Base-by-base conservation (phyloP, 2,329 filamentous ascomycete genomes). In the Diaporthe caulivora region DNA sequence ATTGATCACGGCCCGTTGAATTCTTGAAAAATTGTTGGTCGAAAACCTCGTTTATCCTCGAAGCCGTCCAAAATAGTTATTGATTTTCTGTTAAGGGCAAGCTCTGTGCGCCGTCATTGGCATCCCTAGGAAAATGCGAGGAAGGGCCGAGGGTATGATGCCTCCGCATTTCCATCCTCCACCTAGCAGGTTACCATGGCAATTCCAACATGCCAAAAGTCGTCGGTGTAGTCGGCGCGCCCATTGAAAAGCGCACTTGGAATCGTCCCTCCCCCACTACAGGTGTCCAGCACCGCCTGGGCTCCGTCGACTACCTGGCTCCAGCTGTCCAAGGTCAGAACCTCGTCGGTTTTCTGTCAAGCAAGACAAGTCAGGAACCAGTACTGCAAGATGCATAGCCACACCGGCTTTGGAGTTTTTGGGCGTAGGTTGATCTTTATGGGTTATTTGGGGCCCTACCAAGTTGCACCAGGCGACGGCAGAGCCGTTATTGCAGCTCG, bases 101-200 rank as follows among this genome's bases (percentile, higher is more conserved):
- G 24, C 51, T 31, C 51, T 54, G n/a, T n/a, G 21, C 47, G 10
- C 26, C 31, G 51, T 17, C 17, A 3, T 21, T 21, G 5, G 15
- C 21, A 18, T 18, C 26, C 21, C n/a, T 10, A 13, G 15, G 7
- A 11, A 34, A 57, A 37, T 57, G 31, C 21, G 21, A 57, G 54
- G 15, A 2, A 29, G 8, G 0, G 15, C 6, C 31, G 10, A 37
- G 17, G 34, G 21, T n/a, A 0, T 13, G 10, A 2, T 21, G 34
- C 26, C 31, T 15, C 31, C 2, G 31, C 40, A 21, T 49, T 13
- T 21, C 4, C 18, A 6, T 21, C 15, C 11, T 44, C 24, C 15
- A 10, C 44, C 54, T 70, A 58, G 26, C 68, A 58, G 18, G 3
- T n/a, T n/a, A n/a, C n/a, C n/a, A n/a, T n/a, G n/a, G n/a, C n/a